Evolutionary conservation across 805 yeast genomes (phyloP).

Genomic region (Barnettozyma sp.): DNA sequence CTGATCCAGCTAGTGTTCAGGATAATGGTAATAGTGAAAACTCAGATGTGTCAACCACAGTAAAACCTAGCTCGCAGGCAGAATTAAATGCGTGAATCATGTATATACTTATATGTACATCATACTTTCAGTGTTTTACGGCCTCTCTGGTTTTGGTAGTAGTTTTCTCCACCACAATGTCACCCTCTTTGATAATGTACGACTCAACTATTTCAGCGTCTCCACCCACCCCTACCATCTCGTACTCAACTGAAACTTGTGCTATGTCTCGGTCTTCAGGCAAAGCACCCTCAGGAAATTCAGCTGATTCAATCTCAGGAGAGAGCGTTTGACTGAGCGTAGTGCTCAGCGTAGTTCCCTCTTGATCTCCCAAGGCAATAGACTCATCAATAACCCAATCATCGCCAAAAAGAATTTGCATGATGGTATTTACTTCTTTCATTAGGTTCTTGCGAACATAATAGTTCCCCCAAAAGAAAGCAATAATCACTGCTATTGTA

Average conservation of each 20-base stretch:
- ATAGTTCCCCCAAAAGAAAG: slow-evolving; percentile 6
- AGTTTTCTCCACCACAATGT: slow-evolving; percentile 16
- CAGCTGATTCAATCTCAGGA: not conserved
- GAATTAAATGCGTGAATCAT: no score
- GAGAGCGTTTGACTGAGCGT: no score
- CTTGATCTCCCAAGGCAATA: no score
- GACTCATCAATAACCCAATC: slow-evolving; percentile 1
- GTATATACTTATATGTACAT: no score
- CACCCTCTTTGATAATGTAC: slow-evolving; percentile 17
- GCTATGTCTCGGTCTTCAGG: not conserved
- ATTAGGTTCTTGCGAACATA: slow-evolving; percentile 16
- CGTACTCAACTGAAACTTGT: not conserved
- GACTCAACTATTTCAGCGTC: slow-evolving; percentile 8
- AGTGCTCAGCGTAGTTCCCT: no score
- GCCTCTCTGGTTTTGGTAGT: not conserved
- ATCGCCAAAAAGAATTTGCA: slow-evolving; percentile 15
- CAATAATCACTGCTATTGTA: slow-evolving; percentile 7
- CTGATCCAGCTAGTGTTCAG: not conserved
- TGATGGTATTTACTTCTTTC: slow-evolving; percentile 9
- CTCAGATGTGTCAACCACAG: no score
- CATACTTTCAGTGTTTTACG: not conserved
- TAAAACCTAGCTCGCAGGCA: no score
- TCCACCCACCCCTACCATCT: not conserved
- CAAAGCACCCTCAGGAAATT: not conserved
- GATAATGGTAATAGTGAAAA: slow-evolving; percentile 1